phyloP scores from a whole-genome alignment of 208 protist genomes.

The Crithidia sp. region DNA sequence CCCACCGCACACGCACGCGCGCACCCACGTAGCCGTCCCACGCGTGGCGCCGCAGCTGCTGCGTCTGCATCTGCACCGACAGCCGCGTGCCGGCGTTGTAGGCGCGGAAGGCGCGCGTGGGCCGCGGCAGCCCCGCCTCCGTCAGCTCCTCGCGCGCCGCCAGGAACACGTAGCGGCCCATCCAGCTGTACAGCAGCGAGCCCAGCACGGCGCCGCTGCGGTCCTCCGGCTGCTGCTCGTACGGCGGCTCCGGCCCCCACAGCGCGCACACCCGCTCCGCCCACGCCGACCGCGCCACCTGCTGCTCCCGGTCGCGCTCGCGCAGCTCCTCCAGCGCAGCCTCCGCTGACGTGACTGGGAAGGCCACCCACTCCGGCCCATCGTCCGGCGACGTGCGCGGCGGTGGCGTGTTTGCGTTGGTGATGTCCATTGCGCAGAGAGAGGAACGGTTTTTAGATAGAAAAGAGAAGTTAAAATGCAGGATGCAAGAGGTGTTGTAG shows the following conservation, averaged over 20 bases:
- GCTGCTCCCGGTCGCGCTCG: conserved; percentile 14
- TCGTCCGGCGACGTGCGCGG: not conserved
- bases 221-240: conserved; percentile 36
- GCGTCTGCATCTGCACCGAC: conserved; percentile 23
- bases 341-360: conserved; percentile 13
- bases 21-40: conserved; percentile 44
- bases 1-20: conserved; percentile 24
- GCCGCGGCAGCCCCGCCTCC: conserved; percentile 1
- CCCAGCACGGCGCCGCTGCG: conserved; percentile 17
- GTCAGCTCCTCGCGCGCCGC: conserved; percentile 1
- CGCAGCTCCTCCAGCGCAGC: conserved; percentile 1
- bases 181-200: conserved; percentile 41
- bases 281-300: conserved; percentile 14
- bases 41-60: conserved; percentile 34
- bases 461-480: too few species aligned
- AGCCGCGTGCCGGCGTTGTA: conserved; percentile 8
- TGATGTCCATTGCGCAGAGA: too few species aligned
- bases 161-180: conserved; percentile 29
- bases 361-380: not conserved
- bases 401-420: too few species aligned
- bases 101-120: conserved; percentile 7
- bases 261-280: conserved; percentile 16
- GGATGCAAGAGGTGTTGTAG: too few species aligned
- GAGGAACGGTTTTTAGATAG: too few species aligned
- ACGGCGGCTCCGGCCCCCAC: conserved; percentile 36